A percentile compares a stretch with the other conserved stretches of the same genome.
Conservation (phyloP, 2,329 filamentous ascomycete species). For the Zymoseptoria ardabiliae region DNA sequence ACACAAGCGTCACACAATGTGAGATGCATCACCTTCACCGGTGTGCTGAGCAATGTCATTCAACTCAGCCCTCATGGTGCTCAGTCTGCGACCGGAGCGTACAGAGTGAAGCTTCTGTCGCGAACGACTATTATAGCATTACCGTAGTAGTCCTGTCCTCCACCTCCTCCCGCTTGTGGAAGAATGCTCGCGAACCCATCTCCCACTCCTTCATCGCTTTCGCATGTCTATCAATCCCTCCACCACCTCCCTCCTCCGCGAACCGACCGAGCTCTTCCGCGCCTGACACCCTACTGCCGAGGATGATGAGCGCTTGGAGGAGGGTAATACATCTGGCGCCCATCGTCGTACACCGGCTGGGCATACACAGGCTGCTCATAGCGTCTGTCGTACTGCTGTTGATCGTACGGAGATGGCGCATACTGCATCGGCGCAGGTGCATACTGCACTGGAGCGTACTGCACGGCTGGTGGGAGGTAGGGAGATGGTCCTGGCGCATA, state of each 20-base stretch:
- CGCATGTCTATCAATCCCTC: background rate
- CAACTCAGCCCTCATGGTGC: background rate
- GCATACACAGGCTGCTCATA: slow-evolving; percentile 13
- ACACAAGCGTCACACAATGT: background rate
- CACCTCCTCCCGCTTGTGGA: background rate
- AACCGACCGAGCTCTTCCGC: background rate
- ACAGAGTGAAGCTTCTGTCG: background rate
- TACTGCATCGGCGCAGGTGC: slow-evolving; percentile 7
- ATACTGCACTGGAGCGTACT: background rate
- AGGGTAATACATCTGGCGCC: slow-evolving; percentile 8
- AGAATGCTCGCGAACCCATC: background rate
- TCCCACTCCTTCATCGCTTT: background rate
- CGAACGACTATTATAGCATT: background rate
- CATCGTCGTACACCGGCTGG: slow-evolving; percentile 7
- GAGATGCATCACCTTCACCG: background rate
- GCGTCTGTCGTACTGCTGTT: slow-evolving; percentile 16
- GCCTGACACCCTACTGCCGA: background rate
- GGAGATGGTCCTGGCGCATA: background rate
- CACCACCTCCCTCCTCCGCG: background rate
- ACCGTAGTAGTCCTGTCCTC: background rate
- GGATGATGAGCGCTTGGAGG: background rate
- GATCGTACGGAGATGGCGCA: slow-evolving; percentile 21
- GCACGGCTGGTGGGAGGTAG: background rate
- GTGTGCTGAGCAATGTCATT: background rate
- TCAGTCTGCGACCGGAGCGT: too few species aligned